These are phyloP conservation scores for Pestalotiopsis sp. DNA, from an alignment of 2,329 filamentous ascomycete genomes.

Conservation along the genomic window DNA sequence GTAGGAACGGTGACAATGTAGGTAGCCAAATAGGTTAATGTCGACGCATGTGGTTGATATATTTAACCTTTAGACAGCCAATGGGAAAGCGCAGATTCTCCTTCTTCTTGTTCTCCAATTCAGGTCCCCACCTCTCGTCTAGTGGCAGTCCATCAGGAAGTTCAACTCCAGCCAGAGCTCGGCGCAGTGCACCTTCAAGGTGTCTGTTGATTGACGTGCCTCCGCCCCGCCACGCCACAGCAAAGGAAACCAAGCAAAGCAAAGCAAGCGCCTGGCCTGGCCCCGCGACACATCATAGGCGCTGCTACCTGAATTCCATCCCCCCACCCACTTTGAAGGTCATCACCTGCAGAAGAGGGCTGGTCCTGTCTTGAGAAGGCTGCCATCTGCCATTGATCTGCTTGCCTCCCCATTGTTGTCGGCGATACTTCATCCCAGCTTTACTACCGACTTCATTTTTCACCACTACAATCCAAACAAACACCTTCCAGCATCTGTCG, in stretches of 20 bases:
- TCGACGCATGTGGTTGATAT: not conserved
- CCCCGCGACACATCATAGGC: constrained; percentile 25
- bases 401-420: not conserved
- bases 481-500: too few relatives aligned
- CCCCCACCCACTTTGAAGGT: constrained; percentile 2
- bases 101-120: not conserved
- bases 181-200: not conserved
- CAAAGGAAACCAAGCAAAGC: not conserved
- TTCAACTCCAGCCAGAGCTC: not conserved
- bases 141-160: too few relatives aligned
- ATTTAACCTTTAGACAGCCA: not conserved
- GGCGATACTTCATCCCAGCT: not conserved
- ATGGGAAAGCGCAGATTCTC: not conserved
- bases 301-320: constrained; percentile 22
- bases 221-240: not conserved
- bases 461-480: too few relatives aligned
- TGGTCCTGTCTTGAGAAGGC: not conserved
- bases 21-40: not conserved
- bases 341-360: not conserved
- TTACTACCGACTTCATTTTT: not conserved
- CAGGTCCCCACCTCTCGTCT: too few relatives aligned
- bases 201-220: not conserved
- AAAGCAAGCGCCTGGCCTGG: not conserved
- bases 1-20: not conserved
- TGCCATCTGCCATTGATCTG: not conserved